Percentiles rank a stretch among this genome's conserved stretches.
phyloP scores from a whole-genome alignment of 768 basidiomycete species.

The Daedaleopsis nitida region DNA sequence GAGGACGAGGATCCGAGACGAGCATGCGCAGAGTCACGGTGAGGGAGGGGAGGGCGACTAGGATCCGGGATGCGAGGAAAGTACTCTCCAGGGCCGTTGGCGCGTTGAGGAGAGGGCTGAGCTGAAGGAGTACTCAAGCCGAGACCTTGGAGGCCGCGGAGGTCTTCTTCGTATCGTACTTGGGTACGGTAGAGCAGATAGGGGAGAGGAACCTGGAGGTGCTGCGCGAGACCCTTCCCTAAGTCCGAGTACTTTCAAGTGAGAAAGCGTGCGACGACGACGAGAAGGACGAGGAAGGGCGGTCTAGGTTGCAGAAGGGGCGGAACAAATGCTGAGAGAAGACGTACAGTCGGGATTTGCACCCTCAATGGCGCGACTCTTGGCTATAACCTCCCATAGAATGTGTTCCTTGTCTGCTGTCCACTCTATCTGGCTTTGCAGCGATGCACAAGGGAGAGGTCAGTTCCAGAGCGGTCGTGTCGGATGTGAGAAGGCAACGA shows the following conservation, averaged over 20 bases:
- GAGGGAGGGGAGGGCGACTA: constrained; percentile 5
- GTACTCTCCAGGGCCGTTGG: constrained; percentile 25
- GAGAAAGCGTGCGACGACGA: background rate
- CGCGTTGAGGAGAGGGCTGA: constrained; percentile 33
- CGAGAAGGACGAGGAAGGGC: background rate
- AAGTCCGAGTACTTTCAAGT: background rate
- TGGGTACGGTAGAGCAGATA: constrained; percentile 85
- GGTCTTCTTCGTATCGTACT: constrained; percentile 82
- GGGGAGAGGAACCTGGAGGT: constrained; percentile 79
- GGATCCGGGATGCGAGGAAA: constrained; percentile 19
- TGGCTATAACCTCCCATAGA: constrained; percentile 85
- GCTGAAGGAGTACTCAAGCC: constrained; percentile 52
- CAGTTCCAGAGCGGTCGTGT: background rate
- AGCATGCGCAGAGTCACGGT: constrained; percentile 7
- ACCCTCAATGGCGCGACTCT: constrained; percentile 71
- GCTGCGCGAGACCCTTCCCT: constrained; percentile 86
- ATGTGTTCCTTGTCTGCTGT: constrained; percentile 80
- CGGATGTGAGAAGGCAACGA: constrained; percentile 29
- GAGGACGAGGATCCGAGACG: constrained; percentile 11
- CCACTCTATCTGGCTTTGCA: constrained; percentile 72
- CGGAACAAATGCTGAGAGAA: background rate
- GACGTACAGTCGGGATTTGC: constrained; percentile 78
- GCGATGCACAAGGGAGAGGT: background rate
- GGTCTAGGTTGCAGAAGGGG: background rate
- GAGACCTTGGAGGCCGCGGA: constrained; percentile 71